Conservation (phyloP, 169 alveolate genomes). For the Cryptosporidium bovis region DNA sequence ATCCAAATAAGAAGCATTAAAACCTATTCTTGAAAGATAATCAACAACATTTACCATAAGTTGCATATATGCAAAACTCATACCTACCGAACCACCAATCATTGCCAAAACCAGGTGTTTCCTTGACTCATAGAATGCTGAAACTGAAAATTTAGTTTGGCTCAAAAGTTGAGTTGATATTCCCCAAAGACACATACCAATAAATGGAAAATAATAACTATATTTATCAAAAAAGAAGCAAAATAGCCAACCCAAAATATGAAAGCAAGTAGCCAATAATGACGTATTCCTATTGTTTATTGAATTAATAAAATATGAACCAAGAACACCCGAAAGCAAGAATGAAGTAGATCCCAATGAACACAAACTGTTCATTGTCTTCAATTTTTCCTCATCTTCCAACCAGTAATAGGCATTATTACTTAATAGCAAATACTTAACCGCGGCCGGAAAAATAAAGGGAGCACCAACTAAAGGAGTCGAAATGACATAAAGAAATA, state of each 20-base stretch:
- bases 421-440: constrained; percentile 20
- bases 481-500: constrained; percentile 44
- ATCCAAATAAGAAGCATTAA: neutral
- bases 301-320: constrained; percentile 21
- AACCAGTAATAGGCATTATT: constrained; percentile 59
- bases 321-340: constrained; percentile 54
- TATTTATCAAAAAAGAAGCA: constrained; percentile 52
- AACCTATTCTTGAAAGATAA: neutral
- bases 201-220: constrained; percentile 27
- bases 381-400: constrained; percentile 2
- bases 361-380: constrained; percentile 47
- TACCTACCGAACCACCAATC: constrained; percentile 68
- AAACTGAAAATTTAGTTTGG: constrained; percentile 42
- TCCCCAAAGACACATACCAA: constrained; percentile 71
- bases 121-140: constrained; percentile 61
- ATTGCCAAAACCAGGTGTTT: constrained; percentile 56
- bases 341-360: constrained; percentile 61
- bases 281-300: constrained; percentile 62
- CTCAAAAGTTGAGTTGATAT: constrained; percentile 47
- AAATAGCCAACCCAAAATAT: constrained; percentile 66
- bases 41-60: constrained; percentile 27
- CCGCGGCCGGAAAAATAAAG: constrained; percentile 41
- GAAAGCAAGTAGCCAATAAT: constrained; percentile 11
- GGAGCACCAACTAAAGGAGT: constrained; percentile 71
- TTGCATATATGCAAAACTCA: constrained; percentile 68